phyloP scores from a whole-genome alignment of 2,329 filamentous ascomycete species.

The Ophidiomyces ophidiicola region DNA sequence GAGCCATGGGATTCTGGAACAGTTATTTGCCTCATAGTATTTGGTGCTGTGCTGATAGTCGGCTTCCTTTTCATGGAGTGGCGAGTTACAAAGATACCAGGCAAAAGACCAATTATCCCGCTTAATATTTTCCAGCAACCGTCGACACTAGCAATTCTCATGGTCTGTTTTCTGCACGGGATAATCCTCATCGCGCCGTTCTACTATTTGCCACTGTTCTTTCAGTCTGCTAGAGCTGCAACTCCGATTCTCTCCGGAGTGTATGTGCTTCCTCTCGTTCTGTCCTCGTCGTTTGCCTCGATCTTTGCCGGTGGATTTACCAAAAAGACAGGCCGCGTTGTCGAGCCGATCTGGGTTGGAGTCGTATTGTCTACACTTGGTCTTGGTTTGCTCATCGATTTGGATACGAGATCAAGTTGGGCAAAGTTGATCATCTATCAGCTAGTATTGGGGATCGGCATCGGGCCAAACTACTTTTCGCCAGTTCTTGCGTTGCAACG shows the following conservation, averaged over 20 bases:
- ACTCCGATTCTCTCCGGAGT: conserved; percentile 60
- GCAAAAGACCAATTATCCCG: conserved; percentile 67
- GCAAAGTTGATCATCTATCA: conserved; percentile 42
- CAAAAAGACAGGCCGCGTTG: conserved; percentile 58
- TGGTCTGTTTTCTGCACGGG: conserved; percentile 59
- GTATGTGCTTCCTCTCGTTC: conserved; percentile 59
- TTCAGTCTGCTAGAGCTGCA: conserved; percentile 60
- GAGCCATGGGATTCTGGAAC: conserved; percentile 63
- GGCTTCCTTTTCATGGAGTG: conserved; percentile 63
- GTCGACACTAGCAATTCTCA: conserved; percentile 55
- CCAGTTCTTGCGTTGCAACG: conserved; percentile 54
- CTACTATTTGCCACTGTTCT: conserved; percentile 78
- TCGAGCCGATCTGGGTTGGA: conserved; percentile 38
- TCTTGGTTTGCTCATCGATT: conserved; percentile 51
- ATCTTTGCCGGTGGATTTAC: conserved; percentile 53
- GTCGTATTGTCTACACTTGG: conserved; percentile 39
- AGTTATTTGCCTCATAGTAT: conserved; percentile 65
- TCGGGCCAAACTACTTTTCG: conserved; percentile 51
- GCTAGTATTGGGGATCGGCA: conserved; percentile 46
- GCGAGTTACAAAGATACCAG: conserved; percentile 55
- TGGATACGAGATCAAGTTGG: conserved; percentile 43
- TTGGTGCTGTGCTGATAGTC: conserved; percentile 51
- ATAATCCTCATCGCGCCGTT: conserved; percentile 63
- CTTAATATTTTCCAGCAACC: conserved; percentile 53
- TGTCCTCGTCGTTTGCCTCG: conserved; percentile 43